Base-by-base conservation (phyloP, 2,329 filamentous ascomycete species). In the Plenodomus tracheiphilus region DNA sequence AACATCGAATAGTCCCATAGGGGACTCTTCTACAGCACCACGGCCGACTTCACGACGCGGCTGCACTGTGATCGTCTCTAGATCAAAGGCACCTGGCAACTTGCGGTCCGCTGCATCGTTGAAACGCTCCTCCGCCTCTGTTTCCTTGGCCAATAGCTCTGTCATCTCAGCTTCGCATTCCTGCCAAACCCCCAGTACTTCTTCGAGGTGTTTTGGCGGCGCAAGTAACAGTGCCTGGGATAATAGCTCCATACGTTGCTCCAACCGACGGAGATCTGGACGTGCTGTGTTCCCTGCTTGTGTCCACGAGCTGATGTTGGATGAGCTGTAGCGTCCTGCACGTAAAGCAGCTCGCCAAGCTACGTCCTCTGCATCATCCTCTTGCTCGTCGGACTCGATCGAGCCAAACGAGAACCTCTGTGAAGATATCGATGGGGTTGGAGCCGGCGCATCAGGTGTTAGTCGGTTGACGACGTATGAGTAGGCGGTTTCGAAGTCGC, bases 401-500 rank as follows among this genome's bases (percentile, higher is more conserved):
- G 65, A 53, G 57, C 59, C 41, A 53, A 66, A 53, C 49, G 69
- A 64, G 39, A 63, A 66, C 17, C 44, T 43, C 7, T 60, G 56
- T 6, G 64, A 61, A 4, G 62, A 56, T 2, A 41, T 54, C n/a
- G 67, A 60, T 11, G 56, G 49, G 18, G 61, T 53, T 20, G 61
- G 61, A 1, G 64, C 58, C 4, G 56, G 54, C 4, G 51, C 43
- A 13, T 69, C 72, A 8, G 72, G 67, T 7, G 79, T 77, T 0
- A 94, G 77, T 18, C 87, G 83, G 64, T 85, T 91, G 39, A 90
- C 82, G 1, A 92, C 86, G 64, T 89, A 93, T 0, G 88, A 92
- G 68, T 93, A 94, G 10, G 89, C 89, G 0, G 89, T 94, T 66
- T 95, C 90, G 53, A 94, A 94, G 66, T 85, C 90, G 54, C 91